These are phyloP conservation scores for Xerocomellus intermedius DNA, from an alignment of 768 basidiomycete genomes.

Conservation along the genomic window DNA sequence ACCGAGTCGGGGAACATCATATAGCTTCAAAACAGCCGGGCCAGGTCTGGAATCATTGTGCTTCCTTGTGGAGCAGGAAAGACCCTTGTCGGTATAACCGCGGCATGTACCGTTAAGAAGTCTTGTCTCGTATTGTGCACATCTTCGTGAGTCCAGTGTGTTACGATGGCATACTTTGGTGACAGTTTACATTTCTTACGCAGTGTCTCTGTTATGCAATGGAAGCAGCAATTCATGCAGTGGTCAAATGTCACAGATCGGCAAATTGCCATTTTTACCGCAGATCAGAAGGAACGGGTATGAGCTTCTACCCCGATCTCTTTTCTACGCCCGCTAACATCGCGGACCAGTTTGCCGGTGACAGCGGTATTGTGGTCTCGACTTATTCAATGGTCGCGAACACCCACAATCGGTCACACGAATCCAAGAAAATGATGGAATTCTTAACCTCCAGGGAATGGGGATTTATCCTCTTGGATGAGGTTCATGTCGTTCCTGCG, in stretches of 20 bases:
- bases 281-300: constrained; percentile 97
- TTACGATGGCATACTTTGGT: background rate
- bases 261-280: constrained; percentile 96
- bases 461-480: constrained; percentile 97
- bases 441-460: constrained; percentile 97
- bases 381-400: constrained; percentile 99
- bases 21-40: constrained; percentile 59
- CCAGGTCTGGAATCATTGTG: constrained; percentile 96
- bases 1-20: background rate
- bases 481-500: constrained; percentile 98
- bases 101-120: constrained; percentile 99
- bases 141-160: constrained; percentile 71
- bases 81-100: constrained; percentile 98
- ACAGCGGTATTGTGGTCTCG: constrained; percentile 96
- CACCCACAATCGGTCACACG: constrained; percentile 97
- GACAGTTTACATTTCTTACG: constrained; percentile 7
- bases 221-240: constrained; percentile 97
- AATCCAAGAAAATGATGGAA: constrained; percentile 99
- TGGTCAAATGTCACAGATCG: constrained; percentile 98
- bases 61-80: constrained; percentile 98
- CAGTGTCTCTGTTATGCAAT: constrained; percentile 95
- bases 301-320: constrained; percentile 2
- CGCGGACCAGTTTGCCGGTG: constrained; percentile 78
- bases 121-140: constrained; percentile 97
- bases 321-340: constrained; percentile 3